Base-by-base conservation (phyloP, 2,329 filamentous ascomycete species). In the Xylaria sp. region DNA sequence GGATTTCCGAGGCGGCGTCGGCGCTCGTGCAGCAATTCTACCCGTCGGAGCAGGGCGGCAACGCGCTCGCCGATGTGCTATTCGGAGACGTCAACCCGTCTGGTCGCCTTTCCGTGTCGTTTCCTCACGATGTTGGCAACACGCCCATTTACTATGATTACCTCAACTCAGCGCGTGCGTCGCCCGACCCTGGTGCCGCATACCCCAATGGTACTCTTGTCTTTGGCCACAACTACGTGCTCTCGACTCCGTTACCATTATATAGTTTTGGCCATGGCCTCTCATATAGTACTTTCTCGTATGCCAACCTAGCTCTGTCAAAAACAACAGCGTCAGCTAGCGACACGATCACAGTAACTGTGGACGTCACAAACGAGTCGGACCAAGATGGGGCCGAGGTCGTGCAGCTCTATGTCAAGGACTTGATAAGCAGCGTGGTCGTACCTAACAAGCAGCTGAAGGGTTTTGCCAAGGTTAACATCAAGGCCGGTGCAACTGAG, bases 21-120 rank as follows among this genome's bases (percentile, higher is more conserved):
- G 90, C 90, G 0, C 84, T 93, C 0, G 81, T 93, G 0, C 91
- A 93, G 76, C 91, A 93, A 78, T 93, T 93, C 80, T 93, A 93
- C 74, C 90, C 90, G 6, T 90, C 88, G 0, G 90, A 92, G 74
- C 83, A 92, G 80, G 90, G 90, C 27, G 90, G 90, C 0, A 82
- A 89, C 67, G 90, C 90, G 0, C 83, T 92, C 1, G 90, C 90
- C 0, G 88, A 91, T 69, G 82, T 92, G 35, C 82, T 92, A 1
- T 90, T 88, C 73, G 90, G 90, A 29, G 82, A 87, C 63, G 85
- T 87, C 61, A 91, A 90, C 77, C 90, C 90, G 0, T 89, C 86
- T 0, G 90, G 90, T 47, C 90, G 88, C 76, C 84, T 92, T 13
- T 85, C 86, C 1, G 89, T 93, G 40, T 88, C 87, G 12, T 90